Base-by-base conservation (phyloP, 768 basidiomycete species). In the Termitomyces sp. region DNA sequence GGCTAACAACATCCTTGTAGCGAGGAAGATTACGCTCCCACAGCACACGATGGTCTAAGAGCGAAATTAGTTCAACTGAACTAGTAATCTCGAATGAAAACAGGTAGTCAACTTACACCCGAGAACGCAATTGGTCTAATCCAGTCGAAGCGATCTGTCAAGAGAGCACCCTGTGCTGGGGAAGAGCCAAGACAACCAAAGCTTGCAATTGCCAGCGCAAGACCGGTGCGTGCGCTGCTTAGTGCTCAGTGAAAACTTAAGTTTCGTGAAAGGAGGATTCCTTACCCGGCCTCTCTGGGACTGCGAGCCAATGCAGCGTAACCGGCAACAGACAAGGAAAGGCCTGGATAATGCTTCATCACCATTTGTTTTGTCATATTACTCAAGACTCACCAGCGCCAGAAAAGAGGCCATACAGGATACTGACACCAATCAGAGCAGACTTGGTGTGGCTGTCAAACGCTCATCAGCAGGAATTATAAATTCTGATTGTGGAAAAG, bases 321-420 rank as follows among this genome's bases (percentile, higher is more conserved):
- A 16, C 63, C 66, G 1, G 71, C 64, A n/a, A 75, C 54, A 12
- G 68, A 57, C n/a, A 76, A 56, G 0, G 75, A 74, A 30, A 76
- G 65, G 67, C 72, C 76, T 77, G 46, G 0, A 36, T 8, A 42
- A 5, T 37, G 26, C 7, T 32, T 24, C 24, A 30, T 37, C 14
- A 33, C 20, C 10, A 7, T 33, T 43, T 13, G 16, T 7, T 34
- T 50, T 26, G 40, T 27, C 5, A 4, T 20, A n/a, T n/a, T n/a
- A 27, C 13, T 30, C 26, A n/a, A 16, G 33, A 63, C 74, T 58
- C 59, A 79, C 78, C 79, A 43, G 77, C 77, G n/a, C 79, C 79
- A 7, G 80, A 75, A 52, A 77, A 75, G 45, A 82, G 65, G 7
- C 81, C 81, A 56, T 82, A 83, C 40, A 83, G 65, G 24, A 79